Evolutionary conservation across 2,329 filamentous ascomycete species (phyloP), one percentile per base, ranked within the genome.

Genomic region (Cladosporium oxysporum): DNA sequence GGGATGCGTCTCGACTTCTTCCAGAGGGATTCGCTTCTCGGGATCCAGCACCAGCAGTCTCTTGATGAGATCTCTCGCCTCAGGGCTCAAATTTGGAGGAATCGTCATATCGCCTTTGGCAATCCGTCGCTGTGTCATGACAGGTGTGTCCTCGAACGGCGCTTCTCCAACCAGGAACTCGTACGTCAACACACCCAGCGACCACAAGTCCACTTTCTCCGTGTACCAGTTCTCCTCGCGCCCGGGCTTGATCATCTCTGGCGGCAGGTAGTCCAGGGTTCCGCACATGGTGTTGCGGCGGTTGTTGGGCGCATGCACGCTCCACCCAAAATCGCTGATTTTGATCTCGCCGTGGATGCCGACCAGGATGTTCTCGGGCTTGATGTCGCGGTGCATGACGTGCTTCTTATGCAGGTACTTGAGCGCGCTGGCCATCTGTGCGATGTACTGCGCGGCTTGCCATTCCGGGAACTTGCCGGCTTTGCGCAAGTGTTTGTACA

Each of bases 261-360:
- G 95, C 3, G 95, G 95, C 18, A 99, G 87, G 79, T 99, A 99
- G 80, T 99, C 95, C 50, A 98, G 87, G 21, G 95, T 99, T 69
- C 95, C 95, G 78, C 95, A 99, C 88, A 98, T 93, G 65, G 95
- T 99, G 75, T 93, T 90, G 68, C 95, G 86, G 72, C 95, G 85
- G 81, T 94, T 96, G 79, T 96, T 97, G 31, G 95, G 95, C 5
- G 95, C 95, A 79, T 99, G 95, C 4, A 98, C 95, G 77, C 91
- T 96, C 95, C 95, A 99, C 59, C 95, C 94, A 75, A 98, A 99
- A 79, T 99, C 95, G 5, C 92, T 96, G 75, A 99, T 93, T 80
- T 99, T 99, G 82, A 99, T 93, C 83, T 99, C 95, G 71, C 93
- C 95, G 76, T 98, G 94, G 67, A 98, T 93, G 16, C 94, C 94